Base-by-base conservation (phyloP, 2,329 filamentous ascomycete species). In the Arthrocladium fulminans region DNA sequence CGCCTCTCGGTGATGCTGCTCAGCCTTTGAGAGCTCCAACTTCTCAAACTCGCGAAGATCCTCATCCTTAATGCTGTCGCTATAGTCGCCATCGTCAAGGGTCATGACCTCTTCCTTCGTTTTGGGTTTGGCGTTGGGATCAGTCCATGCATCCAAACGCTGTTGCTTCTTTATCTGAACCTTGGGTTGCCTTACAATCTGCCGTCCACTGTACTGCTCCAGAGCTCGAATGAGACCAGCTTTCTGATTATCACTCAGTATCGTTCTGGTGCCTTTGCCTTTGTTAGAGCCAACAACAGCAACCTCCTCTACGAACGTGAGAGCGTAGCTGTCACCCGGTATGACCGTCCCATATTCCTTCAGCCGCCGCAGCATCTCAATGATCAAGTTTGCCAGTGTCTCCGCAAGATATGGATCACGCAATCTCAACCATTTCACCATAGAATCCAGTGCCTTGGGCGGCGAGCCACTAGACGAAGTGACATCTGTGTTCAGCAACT, bases 371-470 rank as follows among this genome's bases (percentile, higher is more conserved):
- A 98, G 75, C 50, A 98, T 81, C 63, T 94, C 94, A 58, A 82
- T 80, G 25, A 96, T 79, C 23, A 97, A 77, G 23, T 81, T 82
- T 42, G 94, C 87, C 12, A 90, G 83, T 32, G 87, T 87, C 51
- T 77, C 81, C 29, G 92, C 83, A 6, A 98, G 76, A 66, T 88
- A 96, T 48, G 81, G 76, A 63, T 98, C 92, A 54, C 90, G 84
- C 3, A 98, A 75, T 49, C 92, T 81, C 47, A 98, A 77, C 88
- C 94, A 95, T 62, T 84, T 87, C 30, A 84, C 83, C 67, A 95
- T 83, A 13, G 69, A 71, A 51, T 80, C 80, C 63, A 84, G 77
- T 9, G 86, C 76, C 44, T 67, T 66, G 3, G 79, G 79, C 2
- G 86, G 84, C 12, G 79, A 73, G 2, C 52, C 56, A 17, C 46